Conservation (phyloP, 2,329 filamentous ascomycete genomes). For the Alternaria gansuensis region DNA sequence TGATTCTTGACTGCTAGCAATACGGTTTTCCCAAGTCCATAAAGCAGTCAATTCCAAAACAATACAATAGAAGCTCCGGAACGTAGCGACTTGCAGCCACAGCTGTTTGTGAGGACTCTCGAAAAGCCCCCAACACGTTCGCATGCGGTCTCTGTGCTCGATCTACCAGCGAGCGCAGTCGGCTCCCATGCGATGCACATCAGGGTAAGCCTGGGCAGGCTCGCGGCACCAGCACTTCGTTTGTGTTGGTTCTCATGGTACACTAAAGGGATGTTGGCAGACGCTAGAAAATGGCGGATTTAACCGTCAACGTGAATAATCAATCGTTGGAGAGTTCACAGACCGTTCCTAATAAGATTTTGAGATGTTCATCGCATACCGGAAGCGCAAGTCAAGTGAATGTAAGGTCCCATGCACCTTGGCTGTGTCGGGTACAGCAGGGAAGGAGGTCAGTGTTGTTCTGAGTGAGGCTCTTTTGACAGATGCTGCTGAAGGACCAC, state of each 20-base stretch:
- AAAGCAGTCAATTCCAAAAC: constrained; percentile 18
- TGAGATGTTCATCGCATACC: neutral
- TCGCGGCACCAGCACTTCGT: too few species aligned
- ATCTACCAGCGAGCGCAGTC: constrained; percentile 19
- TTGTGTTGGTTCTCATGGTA: neutral
- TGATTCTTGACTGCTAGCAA: constrained; percentile 14
- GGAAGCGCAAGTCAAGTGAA: neutral
- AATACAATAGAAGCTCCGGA: constrained; percentile 8
- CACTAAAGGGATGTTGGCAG: neutral
- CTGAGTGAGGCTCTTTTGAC: neutral
- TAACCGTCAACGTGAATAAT: neutral
- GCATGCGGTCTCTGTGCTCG: constrained; percentile 13
- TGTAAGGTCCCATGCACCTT: neutral
- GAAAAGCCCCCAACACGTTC: constrained; percentile 12
- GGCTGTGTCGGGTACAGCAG: neutral
- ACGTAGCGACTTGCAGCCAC: constrained; percentile 12
- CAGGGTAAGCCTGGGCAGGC: constrained; percentile 4
- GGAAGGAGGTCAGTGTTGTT: neutral
- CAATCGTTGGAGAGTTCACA: neutral
- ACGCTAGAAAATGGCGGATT: neutral
- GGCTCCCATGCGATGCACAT: constrained; percentile 18
- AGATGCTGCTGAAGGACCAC: neutral
- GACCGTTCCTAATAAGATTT: neutral
- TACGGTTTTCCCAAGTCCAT: constrained; percentile 13
- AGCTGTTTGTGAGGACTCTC: neutral